Conservation (phyloP, 345 rosid species). For the Brassica cretica region DNA sequence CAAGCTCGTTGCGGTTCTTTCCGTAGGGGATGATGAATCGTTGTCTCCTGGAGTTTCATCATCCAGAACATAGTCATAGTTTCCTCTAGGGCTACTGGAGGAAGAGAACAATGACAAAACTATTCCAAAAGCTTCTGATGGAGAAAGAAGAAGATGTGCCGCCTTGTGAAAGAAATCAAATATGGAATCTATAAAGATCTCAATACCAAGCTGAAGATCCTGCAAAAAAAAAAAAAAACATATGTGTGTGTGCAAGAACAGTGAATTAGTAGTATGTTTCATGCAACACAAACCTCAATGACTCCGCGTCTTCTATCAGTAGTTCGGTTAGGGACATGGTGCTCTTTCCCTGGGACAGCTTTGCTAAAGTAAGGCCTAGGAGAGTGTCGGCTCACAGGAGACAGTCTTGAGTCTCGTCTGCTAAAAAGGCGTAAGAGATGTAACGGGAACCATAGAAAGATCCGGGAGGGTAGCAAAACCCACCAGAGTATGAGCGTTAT, state of each 20-base stretch:
- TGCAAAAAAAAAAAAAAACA: constrained; percentile 37
- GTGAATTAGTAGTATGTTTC: background rate
- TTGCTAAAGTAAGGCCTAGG: constrained; percentile 15
- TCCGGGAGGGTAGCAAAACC: constrained; percentile 59
- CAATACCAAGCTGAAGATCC: constrained; percentile 93
- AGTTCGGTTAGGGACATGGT: constrained; percentile 60
- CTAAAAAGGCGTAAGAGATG: constrained; percentile 41
- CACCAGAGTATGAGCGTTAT: constrained; percentile 50
- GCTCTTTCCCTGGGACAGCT: constrained; percentile 48
- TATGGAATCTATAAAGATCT: constrained; percentile 69
- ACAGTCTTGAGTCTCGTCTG: constrained; percentile 19
- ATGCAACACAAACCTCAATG: constrained; percentile 65
- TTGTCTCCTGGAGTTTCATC: constrained; percentile 59
- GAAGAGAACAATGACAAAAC: constrained; percentile 52
- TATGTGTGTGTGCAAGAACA: background rate
- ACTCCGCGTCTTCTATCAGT: constrained; percentile 94
- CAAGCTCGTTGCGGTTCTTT: constrained; percentile 48
- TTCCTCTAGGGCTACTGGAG: constrained; percentile 13
- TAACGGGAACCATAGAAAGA: constrained; percentile 57
- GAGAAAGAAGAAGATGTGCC: constrained; percentile 73
- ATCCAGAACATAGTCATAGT: constrained; percentile 17
- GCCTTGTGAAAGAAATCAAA: constrained; percentile 79
- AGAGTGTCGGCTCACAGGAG: too few species aligned
- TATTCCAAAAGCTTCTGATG: constrained; percentile 51
- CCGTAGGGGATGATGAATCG: constrained; percentile 49